Evolutionary conservation across 1,284 basidiomycete species (phyloP), one percentile per base, ranked within the genome.

Genomic region (Trichosporon sp.): DNA sequence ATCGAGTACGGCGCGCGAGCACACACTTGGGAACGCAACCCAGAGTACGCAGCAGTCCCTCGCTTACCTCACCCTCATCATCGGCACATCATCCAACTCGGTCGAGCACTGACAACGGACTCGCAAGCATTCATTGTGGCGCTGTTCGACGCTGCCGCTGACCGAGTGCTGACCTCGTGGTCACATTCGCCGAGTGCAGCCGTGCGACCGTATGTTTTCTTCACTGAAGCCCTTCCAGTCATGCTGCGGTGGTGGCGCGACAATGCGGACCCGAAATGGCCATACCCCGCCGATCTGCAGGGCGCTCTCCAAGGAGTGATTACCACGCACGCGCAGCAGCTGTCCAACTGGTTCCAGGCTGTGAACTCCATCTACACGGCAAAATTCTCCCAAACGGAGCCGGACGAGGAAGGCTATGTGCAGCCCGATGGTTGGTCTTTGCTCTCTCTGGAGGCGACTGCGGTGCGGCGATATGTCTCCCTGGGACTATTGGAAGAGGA

Each of bases 181-280:
- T 21, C 58, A 5, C 25, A 32, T 10, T 59, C 61, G 1, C 59
- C 63, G 4, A 37, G 34, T 10, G 61, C 49, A 0, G 63, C 65
- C 0, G 61, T 60, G 1, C 54, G 61, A 25, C 58, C 67, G 11
- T 74, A 69, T 65, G 37, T 68, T 9, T 70, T 76, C 36, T 59
- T 74, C 59, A 64, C 67, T 2, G 76, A 76, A 27, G 63, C 66
- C 14, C 56, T 79, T n/a, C 73, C 74, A 2, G 56, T 62, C 2
- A 52, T 74, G 16, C 60, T 79, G 4, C 64, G 64, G 25, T 78
- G 73, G 71, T 79, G 76, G 76, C 73, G 71, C 31, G 69, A 70
- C 14, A 67, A 71, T 16, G 59, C 69, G 9, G 66, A 69, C 29
- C 16, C 59, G 11, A 69, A 71, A 29, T 74, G 71, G 69, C 59